These are phyloP conservation scores for Neurospora discreta DNA, from an alignment of 495 filamentous ascomycete species.

Conservation along the genomic window DNA sequence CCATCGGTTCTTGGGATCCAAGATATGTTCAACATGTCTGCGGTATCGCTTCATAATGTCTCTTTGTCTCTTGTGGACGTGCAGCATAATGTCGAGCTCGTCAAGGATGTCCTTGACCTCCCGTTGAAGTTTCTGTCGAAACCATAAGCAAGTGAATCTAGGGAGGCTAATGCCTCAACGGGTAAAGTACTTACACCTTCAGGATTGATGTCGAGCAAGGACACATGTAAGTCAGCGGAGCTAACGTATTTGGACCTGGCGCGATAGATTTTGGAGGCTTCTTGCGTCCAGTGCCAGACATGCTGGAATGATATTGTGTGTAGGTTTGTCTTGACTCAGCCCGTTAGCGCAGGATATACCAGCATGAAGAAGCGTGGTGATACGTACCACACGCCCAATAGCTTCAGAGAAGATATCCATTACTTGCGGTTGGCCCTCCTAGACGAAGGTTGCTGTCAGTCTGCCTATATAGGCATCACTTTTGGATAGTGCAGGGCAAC, in stretches of 20 bases:
- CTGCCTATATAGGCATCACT: neutral
- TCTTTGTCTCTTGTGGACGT: constrained; percentile 45
- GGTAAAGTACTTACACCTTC: constrained; percentile 32
- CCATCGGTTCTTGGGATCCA: constrained; percentile 16
- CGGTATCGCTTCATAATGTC: constrained; percentile 46
- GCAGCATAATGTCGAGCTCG: constrained; percentile 60
- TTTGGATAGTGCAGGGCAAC: neutral
- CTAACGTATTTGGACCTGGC: constrained; percentile 19
- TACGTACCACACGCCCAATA: constrained; percentile 26
- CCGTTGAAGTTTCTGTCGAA: constrained; percentile 34
- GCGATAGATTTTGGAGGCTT: constrained; percentile 15
- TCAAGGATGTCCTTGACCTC: constrained; percentile 65
- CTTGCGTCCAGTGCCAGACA: constrained; percentile 27
- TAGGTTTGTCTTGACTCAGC: constrained; percentile 24
- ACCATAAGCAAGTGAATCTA: neutral
- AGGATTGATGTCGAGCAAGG: constrained; percentile 53
- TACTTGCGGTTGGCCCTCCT: constrained; percentile 52
- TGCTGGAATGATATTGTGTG: constrained; percentile 25
- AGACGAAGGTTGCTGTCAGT: neutral
- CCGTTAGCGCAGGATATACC: constrained; percentile 15
- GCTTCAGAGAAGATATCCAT: constrained; percentile 55
- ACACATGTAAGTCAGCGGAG: constrained; percentile 24
- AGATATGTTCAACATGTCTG: constrained; percentile 37
- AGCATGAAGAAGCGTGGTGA: neutral
- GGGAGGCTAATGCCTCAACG: neutral